Base-by-base conservation (phyloP, 1,284 basidiomycete genomes). In the Apiotrichum sp. region DNA sequence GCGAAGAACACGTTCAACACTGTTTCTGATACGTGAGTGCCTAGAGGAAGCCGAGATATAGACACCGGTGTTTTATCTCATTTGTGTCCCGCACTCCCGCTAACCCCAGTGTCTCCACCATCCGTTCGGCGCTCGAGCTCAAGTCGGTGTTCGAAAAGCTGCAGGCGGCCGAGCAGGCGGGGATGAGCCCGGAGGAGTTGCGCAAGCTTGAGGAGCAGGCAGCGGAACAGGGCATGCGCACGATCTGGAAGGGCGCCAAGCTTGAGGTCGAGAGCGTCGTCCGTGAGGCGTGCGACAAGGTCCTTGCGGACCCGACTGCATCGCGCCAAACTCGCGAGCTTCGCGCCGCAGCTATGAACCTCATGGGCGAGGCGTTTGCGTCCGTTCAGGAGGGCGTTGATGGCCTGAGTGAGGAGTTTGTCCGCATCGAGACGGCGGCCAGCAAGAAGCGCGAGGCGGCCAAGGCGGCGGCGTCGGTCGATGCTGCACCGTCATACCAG, bases 141-240 rank as follows among this genome's bases (percentile, higher is more conserved):
- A 98, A 98, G 76, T 80, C 82, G 36, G 91, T 98, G 1, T 99
- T 98, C 63, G 93, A 98, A 67, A 91, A 93, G 72, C 86, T 99
- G 53, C 89, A 95, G 74, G 86, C 85, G 0, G 92, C 92, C 0
- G 93, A 95, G 73, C 86, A 89, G 69, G 84, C 87, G 1, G 96
- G 95, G 1, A 80, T 97, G 52, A 82, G 81, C 3, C 84, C 89
- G 0, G 95, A 96, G 58, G 88, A 93, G 71, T 87, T 88, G 78
- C 84, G 84, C 68, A 86, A 89, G 64, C 79, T 99, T 2, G 96
- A 99, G 71, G 95, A 98, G 68, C 88, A 92, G 69, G 95, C 95
- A 1, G 93, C 96, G 0, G 91, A 96, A 78, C 98, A 98, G 75
- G 90, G 69, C n/a, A 64, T 95, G 7, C 86, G 92, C 64, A 91